These are phyloP conservation scores for Sphagnurus paluster DNA, from an alignment of 1,284 basidiomycete species.

Conservation along the genomic window DNA sequence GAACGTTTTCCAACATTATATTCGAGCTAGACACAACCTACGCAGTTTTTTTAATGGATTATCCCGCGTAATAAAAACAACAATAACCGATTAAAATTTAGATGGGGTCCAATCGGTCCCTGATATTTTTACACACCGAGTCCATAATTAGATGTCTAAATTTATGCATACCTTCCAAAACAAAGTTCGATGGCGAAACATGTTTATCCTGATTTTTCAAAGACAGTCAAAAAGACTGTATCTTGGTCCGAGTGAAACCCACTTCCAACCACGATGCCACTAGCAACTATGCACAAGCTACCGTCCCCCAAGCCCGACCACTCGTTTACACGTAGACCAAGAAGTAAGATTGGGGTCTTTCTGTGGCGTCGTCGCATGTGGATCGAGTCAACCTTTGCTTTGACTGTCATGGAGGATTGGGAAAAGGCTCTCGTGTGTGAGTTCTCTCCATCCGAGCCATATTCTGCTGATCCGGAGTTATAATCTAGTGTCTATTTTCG, in stretches of 20 bases:
- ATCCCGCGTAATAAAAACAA: no score
- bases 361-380: conserved; percentile 10
- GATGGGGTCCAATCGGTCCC: no score
- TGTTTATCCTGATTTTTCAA: neutral
- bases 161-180: no score
- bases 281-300: conserved; percentile 1
- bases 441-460: neutral
- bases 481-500: conserved; percentile 8
- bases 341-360: conserved; percentile 1
- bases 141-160: no score
- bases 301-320: conserved; percentile 12
- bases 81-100: no score
- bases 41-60: no score
- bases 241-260: neutral
- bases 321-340: conserved; percentile 11
- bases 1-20: no score
- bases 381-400: conserved; percentile 11
- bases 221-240: neutral
- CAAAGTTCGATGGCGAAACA: no score
- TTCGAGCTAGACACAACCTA: no score
- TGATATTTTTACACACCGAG: no score
- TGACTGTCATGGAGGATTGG: conserved; percentile 5
- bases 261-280: neutral
- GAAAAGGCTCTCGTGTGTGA: conserved; percentile 6
- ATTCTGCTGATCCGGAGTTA: neutral